Conservation (phyloP, 2,329 filamentous ascomycete species). For the Orbilia brochopaga region DNA sequence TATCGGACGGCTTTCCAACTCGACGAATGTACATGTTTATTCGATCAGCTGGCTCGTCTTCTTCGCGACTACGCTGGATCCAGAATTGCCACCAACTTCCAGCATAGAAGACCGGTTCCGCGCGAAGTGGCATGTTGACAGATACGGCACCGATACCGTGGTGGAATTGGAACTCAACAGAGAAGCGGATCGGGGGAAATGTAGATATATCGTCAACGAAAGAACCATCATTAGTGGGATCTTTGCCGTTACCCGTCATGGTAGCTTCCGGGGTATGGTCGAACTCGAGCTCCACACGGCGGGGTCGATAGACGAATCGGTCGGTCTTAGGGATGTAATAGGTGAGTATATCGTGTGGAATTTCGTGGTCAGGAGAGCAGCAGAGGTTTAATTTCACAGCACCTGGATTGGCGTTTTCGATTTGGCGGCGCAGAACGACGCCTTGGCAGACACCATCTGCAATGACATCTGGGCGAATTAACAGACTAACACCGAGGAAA, state of each 20-base stretch:
- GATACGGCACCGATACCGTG: slow-evolving; percentile 28
- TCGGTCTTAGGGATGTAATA: slow-evolving; percentile 29
- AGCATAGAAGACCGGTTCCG: slow-evolving; percentile 42
- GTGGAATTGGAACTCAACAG: slow-evolving; percentile 45
- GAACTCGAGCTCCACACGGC: slow-evolving; percentile 27
- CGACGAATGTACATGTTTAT: slow-evolving; percentile 30
- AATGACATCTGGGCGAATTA: slow-evolving; percentile 25
- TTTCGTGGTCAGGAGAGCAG: slow-evolving; percentile 6
- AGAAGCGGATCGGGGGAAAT: slow-evolving; percentile 33
- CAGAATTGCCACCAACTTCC: slow-evolving; percentile 47
- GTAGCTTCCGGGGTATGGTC: slow-evolving; percentile 10
- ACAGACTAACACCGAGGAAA: slow-evolving; percentile 3
- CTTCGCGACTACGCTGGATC: slow-evolving; percentile 21
- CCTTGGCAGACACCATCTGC: slow-evolving; percentile 31
- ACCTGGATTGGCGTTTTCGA: slow-evolving; percentile 15
- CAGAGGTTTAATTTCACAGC: slow-evolving; percentile 8
- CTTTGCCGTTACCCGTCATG: background rate
- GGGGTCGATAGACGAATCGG: slow-evolving; percentile 28
- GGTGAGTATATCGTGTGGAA: slow-evolving; percentile 3
- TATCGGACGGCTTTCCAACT: slow-evolving; percentile 12
- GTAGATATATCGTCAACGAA: slow-evolving; percentile 6
- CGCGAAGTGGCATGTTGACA: slow-evolving; percentile 10
- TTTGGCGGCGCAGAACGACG: slow-evolving; percentile 18
- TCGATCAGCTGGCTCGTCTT: slow-evolving; percentile 6
- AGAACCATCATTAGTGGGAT: background rate